A percentile compares a stretch with the other conserved stretches of the same genome.
phyloP scores from a whole-genome alignment of 2,329 filamentous ascomycete genomes.

The Sarocladium strictum region DNA sequence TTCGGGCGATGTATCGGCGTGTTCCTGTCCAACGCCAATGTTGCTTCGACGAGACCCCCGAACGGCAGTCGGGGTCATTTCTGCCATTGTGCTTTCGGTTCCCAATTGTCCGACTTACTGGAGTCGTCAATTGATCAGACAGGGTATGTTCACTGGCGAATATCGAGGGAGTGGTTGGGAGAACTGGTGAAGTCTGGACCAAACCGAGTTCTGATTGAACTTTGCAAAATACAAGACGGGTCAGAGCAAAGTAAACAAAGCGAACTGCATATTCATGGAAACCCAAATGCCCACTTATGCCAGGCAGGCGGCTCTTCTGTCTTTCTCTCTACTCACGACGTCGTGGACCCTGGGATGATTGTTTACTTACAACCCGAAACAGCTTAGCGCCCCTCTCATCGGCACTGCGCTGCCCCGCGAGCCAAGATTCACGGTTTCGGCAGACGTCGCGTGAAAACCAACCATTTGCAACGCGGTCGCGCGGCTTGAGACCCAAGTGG shows the following conservation, averaged over 20 bases:
- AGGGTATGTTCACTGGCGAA: too few relatives aligned
- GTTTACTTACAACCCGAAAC: slow-evolving; percentile 7
- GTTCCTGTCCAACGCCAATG: slow-evolving; percentile 20
- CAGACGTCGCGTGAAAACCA: not conserved
- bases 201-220: not conserved
- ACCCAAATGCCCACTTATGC: not conserved
- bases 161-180: too few relatives aligned
- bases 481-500: not conserved
- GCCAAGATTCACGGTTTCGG: slow-evolving; percentile 7
- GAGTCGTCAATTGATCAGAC: too few relatives aligned
- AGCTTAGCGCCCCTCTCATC: slow-evolving; percentile 2
- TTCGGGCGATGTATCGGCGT: slow-evolving; percentile 15
- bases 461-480: not conserved
- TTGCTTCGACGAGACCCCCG: slow-evolving; percentile 7
- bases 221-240: not conserved
- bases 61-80: not conserved
- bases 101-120: too few relatives aligned
- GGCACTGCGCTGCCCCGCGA: slow-evolving; percentile 1
- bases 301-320: not conserved
- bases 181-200: too few relatives aligned
- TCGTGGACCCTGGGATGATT: slow-evolving; percentile 3
- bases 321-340: not conserved
- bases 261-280: not conserved
- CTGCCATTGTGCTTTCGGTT: not conserved
- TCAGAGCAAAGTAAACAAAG: slow-evolving; percentile 1